A percentile compares a stretch with the other conserved stretches of the same genome.
Conservation (phyloP, 768 basidiomycete genomes). For the Leccinum fibrillosum region DNA sequence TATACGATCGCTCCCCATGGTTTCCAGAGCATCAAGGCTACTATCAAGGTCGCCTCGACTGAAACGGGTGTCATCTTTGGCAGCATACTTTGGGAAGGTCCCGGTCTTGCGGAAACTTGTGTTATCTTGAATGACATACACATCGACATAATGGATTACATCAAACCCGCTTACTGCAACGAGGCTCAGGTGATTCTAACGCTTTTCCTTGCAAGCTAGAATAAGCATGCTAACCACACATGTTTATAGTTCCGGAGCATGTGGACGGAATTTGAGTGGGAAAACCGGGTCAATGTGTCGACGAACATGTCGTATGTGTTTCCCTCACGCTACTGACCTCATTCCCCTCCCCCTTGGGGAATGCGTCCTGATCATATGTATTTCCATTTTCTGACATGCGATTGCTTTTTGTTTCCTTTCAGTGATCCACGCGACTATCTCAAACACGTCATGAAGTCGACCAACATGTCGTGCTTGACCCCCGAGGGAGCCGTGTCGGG, state of each 20-base stretch:
- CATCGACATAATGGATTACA: constrained; percentile 76
- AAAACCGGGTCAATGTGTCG: constrained; percentile 96
- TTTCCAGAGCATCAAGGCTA: constrained; percentile 98
- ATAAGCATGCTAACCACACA: constrained; percentile 2
- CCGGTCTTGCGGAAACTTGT: constrained; percentile 81
- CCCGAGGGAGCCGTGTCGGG: constrained; percentile 85
- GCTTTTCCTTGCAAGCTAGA: background rate
- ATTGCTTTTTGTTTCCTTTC: background rate
- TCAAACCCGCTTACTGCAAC: constrained; percentile 77
- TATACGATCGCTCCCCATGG: constrained; percentile 94
- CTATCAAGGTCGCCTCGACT: constrained; percentile 96
- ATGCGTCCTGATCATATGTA: background rate
- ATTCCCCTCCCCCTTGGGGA: background rate
- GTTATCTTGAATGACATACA: constrained; percentile 97
- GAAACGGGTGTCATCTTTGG: constrained; percentile 99
- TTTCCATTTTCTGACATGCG: background rate
- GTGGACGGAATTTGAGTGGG: constrained; percentile 99
- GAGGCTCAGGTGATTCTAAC: constrained; percentile 72
- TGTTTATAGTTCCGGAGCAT: constrained; percentile 80
- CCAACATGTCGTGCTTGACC: constrained; percentile 97
- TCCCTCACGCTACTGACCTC: background rate
- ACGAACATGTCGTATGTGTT: constrained; percentile 71
- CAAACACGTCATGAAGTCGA: constrained; percentile 91
- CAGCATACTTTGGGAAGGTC: constrained; percentile 94
- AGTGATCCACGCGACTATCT: constrained; percentile 89